Conservation (phyloP, 495 filamentous ascomycete species). For the Achaetomiella virescens region DNA sequence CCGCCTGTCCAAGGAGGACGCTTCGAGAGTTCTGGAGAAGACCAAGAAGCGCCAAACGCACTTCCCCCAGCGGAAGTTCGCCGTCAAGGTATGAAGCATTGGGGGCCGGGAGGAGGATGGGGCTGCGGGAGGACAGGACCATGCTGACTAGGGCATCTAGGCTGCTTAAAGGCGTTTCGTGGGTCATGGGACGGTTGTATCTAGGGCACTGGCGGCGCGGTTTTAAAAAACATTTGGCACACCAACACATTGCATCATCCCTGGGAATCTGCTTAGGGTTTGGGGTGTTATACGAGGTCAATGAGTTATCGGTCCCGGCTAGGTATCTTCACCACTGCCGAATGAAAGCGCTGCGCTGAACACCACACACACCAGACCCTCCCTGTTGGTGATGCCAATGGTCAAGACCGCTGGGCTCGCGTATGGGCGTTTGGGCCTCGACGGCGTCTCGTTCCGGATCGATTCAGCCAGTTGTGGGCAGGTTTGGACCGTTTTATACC, state of each 20-base stretch:
- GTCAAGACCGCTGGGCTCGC: constrained; percentile 4
- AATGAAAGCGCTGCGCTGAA: constrained; percentile 32
- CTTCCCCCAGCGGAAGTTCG: constrained; percentile 97
- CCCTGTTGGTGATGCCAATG: constrained; percentile 8
- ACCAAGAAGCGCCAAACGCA: constrained; percentile 89
- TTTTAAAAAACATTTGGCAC: constrained; percentile 31
- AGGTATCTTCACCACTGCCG: constrained; percentile 33
- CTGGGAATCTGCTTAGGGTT: constrained; percentile 33
- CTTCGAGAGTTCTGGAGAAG: constrained; percentile 72
- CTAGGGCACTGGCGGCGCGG: constrained; percentile 32
- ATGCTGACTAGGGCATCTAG: constrained; percentile 24
- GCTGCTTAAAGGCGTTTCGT: constrained; percentile 25
- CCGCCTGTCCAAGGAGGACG: constrained; percentile 84
- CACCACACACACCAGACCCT: constrained; percentile 11
- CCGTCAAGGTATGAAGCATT: constrained; percentile 75
- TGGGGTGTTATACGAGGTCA: constrained; percentile 33
- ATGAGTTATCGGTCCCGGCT: constrained; percentile 30
- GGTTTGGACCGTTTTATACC: constrained; percentile 8
- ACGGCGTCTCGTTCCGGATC: neutral
- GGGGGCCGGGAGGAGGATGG: neutral
- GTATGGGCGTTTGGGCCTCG: constrained; percentile 4
- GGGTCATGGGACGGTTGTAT: constrained; percentile 29
- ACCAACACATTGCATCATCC: constrained; percentile 34
- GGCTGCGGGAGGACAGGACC: neutral
- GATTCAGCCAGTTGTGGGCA: constrained; percentile 2